Conservation (phyloP, 352 stramenopile genomes). For the Globisporangium spinosum region DNA sequence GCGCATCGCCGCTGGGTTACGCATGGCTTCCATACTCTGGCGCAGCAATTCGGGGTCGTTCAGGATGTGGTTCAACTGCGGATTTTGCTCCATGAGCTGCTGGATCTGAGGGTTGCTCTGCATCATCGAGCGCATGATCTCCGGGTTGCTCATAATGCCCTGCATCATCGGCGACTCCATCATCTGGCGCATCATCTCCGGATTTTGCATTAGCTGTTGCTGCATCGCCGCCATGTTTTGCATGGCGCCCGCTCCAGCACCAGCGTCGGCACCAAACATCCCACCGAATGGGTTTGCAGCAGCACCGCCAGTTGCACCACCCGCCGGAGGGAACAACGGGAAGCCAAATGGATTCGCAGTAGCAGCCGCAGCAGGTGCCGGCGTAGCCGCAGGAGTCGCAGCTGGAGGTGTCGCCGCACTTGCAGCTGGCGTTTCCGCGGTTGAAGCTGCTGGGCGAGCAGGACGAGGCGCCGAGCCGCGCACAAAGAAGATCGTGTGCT, state of each 20-base stretch:
- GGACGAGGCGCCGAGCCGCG: constrained; percentile 50
- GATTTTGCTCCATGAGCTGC: constrained; percentile 93
- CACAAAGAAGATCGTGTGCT: constrained; percentile 86
- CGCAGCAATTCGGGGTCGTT: constrained; percentile 94
- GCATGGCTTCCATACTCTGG: constrained; percentile 96
- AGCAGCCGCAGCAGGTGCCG: constrained; percentile 16
- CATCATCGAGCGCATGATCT: constrained; percentile 95
- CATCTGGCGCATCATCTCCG: constrained; percentile 86
- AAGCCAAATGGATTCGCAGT: constrained; percentile 52
- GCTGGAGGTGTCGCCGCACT: constrained; percentile 17
- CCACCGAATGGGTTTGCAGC: constrained; percentile 58
- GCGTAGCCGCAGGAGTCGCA: constrained; percentile 20
- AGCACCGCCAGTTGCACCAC: constrained; percentile 11
- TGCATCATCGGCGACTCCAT: constrained; percentile 92
- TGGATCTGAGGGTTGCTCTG: constrained; percentile 95
- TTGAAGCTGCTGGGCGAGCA: constrained; percentile 17
- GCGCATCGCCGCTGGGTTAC: constrained; percentile 93
- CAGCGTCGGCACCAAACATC: constrained; percentile 30
- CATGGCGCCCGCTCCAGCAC: constrained; percentile 28
- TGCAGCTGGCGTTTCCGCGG: constrained; percentile 19
- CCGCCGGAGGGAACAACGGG: constrained; percentile 37
- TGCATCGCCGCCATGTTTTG: constrained; percentile 79
- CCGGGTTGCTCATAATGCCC: constrained; percentile 92
- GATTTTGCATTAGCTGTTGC: constrained; percentile 88
- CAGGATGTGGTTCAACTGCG: constrained; percentile 94